Evolutionary conservation across 2,329 filamentous ascomycete genomes (phyloP), one percentile per base, ranked within the genome.

Genomic region (Arthrobotrys megalospora): DNA sequence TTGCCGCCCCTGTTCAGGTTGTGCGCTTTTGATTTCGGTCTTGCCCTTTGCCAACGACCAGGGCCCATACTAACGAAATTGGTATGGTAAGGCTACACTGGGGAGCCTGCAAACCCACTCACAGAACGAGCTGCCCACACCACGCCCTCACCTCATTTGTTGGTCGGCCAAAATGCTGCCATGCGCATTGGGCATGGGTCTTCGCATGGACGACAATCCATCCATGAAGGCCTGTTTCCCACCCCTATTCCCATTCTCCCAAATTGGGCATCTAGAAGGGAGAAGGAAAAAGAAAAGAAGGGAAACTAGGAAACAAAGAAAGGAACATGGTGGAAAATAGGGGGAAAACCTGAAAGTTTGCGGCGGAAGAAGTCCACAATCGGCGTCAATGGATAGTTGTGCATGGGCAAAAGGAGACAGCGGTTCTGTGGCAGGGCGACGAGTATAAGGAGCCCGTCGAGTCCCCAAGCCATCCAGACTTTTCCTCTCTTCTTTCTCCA

Each of bases 401-500:
- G 6, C 36, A 16, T 24, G 53, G 53, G 43, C 53, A 10, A 58
- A 55, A 43, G 47, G 38, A 38, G 64, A 53, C 34, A 38, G 21
- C 58, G 36, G 36, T 64, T 38, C n/a, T 58, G 48, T 47, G 62
- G 43, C 28, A 12, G 38, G 70, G 32, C 71, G 71, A 76, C 65
- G 53, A 70, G 73, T 77, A 77, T 77, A 77, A 77, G 66, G 66
- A 77, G 58, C 73, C 73, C 48, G 70, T 77, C 73, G 66, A 71
- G 50, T 60, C 66, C 73, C 69, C 69, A 73, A 76, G 38, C 43
- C 36, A 38, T 53, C 58, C 53, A 45, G 60, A 64, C 47, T 65
- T 71, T 66, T 71, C 68, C 41, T 65, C 65, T 36, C 72, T 76
- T 76, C 72, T 36, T 65, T 77, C 73, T 71, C 73, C 73, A 77